Base-by-base conservation (phyloP, 139 green algal genomes). In the Chlamydomonas eustigma region DNA sequence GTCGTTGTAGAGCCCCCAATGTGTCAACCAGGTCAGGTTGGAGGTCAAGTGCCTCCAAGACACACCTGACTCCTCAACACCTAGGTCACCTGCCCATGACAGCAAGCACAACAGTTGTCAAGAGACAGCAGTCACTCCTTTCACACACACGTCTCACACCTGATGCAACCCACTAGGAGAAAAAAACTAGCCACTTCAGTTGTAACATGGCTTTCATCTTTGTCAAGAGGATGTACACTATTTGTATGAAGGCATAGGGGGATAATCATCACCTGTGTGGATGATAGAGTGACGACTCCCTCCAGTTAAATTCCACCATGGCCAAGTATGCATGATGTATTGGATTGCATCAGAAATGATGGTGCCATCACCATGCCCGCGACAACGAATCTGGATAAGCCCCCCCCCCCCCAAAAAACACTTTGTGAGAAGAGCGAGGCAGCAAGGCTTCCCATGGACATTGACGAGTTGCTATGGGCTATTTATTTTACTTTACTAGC, bases 1-100 rank as follows among this genome's bases (percentile, higher is more conserved):
- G 64, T 84, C 75, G 1, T 52, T 2, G 0, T 74, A 37, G 18
- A 85, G 76, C 8, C 80, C 80, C 76, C 71, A 85, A 44, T 85
- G 80, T 37, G 79, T 69, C 58, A 69, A 30, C 58, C 58, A 69
- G 18, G 58, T 69, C 6, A 5, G 5, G 58, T 69, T 69, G 58
- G 58, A n/a, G 6, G 22, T 69, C 58, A 6, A 32, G 28, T 69
- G 6, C 58, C 58, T n/a, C 58, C 5, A 6, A 6, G 33, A 5
- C 5, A 69, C 6, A n/a, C 6, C 24, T 1, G 35, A 69, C 71
- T 76, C 71, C 71, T 76, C 50, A 2, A 50, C 18, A 24, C 71
- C 71, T 50, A 76, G 34, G 71, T 76, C 71, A 28, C 71, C 71
- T 76, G 71, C 5, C 6, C 35, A 4, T 6, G 37, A 73, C 3